Conservation (phyloP, 2,329 filamentous ascomycete genomes). For the Grosmannia clavigera region DNA sequence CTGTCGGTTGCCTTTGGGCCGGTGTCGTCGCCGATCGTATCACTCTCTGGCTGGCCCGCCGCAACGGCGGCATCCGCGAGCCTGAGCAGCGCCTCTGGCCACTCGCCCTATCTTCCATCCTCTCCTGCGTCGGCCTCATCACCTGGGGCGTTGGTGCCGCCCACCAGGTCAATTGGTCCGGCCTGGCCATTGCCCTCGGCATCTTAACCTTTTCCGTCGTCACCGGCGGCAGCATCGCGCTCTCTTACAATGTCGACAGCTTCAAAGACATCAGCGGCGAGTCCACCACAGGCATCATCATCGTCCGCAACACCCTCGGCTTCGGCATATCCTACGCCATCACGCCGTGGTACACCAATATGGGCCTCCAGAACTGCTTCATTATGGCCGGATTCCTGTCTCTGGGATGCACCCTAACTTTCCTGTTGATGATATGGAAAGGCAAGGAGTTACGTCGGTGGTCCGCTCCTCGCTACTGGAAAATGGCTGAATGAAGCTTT, state of each 20-base stretch:
- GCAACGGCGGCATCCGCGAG: slow-evolving; percentile 26
- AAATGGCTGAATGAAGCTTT: neutral
- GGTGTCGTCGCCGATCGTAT: slow-evolving; percentile 13
- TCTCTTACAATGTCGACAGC: slow-evolving; percentile 30
- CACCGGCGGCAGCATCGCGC: slow-evolving; percentile 24
- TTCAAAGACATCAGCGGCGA: slow-evolving; percentile 20
- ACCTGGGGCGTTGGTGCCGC: slow-evolving; percentile 36
- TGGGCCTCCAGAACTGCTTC: slow-evolving; percentile 22
- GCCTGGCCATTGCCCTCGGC: slow-evolving; percentile 26
- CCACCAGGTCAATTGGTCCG: slow-evolving; percentile 27
- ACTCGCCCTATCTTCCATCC: slow-evolving; percentile 10
- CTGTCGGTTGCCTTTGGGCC: slow-evolving; percentile 12
- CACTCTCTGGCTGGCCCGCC: slow-evolving; percentile 22
- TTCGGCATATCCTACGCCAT: slow-evolving; percentile 21
- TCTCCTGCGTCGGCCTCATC: slow-evolving; percentile 24
- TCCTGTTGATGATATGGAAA: slow-evolving; percentile 18
- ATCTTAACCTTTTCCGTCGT: slow-evolving; percentile 26
- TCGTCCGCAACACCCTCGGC: slow-evolving; percentile 17
- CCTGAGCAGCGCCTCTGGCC: slow-evolving; percentile 19
- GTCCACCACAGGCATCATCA: slow-evolving; percentile 13
- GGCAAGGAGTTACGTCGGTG: slow-evolving; percentile 16
- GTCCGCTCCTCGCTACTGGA: slow-evolving; percentile 8
- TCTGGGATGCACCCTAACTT: slow-evolving; percentile 16
- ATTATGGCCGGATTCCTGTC: slow-evolving; percentile 19
- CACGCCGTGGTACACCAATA: slow-evolving; percentile 21